Evolutionary conservation across 306 rosid species (phyloP).

Genomic region (Senna tora): DNA sequence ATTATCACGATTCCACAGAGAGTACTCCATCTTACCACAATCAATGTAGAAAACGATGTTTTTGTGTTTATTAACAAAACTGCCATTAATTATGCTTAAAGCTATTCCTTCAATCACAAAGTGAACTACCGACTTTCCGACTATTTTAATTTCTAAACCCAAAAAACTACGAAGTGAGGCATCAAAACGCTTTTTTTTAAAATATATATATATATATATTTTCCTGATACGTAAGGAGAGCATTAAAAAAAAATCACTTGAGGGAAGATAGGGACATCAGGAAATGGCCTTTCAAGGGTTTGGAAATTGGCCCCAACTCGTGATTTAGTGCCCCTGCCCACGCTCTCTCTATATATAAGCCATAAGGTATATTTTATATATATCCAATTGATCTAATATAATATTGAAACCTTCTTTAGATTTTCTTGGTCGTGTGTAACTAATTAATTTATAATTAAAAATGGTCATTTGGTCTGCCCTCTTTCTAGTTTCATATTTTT

Average conservation of each 20-base stretch:
- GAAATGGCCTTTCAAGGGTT: constrained; percentile 14
- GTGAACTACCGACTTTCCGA: constrained; percentile 42
- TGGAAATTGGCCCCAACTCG: constrained; percentile 27
- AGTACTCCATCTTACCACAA: constrained; percentile 20
- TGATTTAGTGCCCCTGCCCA: constrained; percentile 12
- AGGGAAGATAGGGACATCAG: constrained; percentile 31
- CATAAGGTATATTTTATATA: not conserved
- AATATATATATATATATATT: too few species aligned
- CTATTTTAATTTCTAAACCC: constrained; percentile 19
- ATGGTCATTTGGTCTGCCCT: not conserved
- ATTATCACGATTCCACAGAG: not conserved
- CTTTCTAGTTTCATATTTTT: not conserved
- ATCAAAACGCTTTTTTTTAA: constrained; percentile 6
- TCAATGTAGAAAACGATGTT: constrained; percentile 37
- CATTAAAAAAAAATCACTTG: constrained; percentile 13
- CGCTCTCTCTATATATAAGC: not conserved
- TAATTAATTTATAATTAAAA: not conserved
- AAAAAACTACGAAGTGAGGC: constrained; percentile 30
- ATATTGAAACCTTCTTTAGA: constrained; percentile 3
- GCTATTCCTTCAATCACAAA: constrained; percentile 32
- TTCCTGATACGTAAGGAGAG: not conserved
- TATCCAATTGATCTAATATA: not conserved
- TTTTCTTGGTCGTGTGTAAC: not conserved
- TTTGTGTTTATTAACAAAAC: constrained; percentile 30
- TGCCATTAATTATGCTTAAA: constrained; percentile 25